These are phyloP conservation scores for Termitomyces sp. DNA, from an alignment of 1,284 basidiomycete genomes.

Conservation along the genomic window DNA sequence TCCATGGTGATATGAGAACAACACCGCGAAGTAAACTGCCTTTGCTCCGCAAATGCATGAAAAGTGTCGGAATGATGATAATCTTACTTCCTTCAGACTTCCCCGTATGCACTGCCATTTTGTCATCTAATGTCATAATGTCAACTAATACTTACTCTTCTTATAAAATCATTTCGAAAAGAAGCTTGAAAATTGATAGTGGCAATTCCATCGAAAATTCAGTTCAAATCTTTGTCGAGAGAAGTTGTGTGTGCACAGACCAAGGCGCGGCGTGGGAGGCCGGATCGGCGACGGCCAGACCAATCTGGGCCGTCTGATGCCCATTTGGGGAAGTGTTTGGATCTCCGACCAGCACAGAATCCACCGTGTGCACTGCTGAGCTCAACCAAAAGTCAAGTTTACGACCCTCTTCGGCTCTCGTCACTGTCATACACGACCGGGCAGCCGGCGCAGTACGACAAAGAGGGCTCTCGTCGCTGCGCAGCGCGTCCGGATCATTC, in stretches of 20 bases:
- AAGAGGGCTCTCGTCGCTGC: slow-evolving; percentile 1
- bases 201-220: not conserved
- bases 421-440: slow-evolving; percentile 6
- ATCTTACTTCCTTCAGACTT: not conserved
- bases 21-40: not conserved
- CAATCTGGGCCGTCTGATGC: slow-evolving; percentile 14
- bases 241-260: slow-evolving; percentile 23
- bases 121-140: not conserved
- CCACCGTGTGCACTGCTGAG: slow-evolving; percentile 11
- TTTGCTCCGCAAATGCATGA: not conserved
- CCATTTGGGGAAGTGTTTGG: slow-evolving; percentile 26
- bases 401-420: slow-evolving; percentile 10
- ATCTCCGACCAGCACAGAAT: slow-evolving; percentile 25
- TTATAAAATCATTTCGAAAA: not conserved
- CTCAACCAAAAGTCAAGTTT: slow-evolving; percentile 13
- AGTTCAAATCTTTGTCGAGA: not conserved
- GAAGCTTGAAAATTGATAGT: not conserved
- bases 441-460: not conserved
- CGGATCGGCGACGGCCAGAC: slow-evolving; percentile 5
- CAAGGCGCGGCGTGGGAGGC: slow-evolving; percentile 10
- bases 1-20: not conserved
- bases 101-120: not conserved
- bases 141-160: not conserved
- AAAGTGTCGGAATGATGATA: not conserved
- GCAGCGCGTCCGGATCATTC: slow-evolving; percentile 6